Base-by-base conservation (phyloP, 2,329 filamentous ascomycete genomes). In the Diplodia corticola region DNA sequence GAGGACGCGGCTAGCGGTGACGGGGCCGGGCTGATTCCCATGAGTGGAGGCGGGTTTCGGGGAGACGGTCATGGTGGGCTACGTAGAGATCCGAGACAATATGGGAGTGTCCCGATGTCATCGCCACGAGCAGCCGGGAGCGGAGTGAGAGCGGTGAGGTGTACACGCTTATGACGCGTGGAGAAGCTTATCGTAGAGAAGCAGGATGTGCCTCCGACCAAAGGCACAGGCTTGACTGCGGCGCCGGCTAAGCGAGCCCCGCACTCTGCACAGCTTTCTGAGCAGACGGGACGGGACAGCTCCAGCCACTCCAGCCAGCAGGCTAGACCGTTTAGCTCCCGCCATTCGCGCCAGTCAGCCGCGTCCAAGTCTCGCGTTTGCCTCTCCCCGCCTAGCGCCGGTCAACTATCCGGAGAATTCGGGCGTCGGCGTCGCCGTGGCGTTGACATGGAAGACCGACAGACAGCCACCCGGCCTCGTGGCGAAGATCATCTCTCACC, bases 271-370 rank as follows among this genome's bases (percentile, higher is more conserved):
- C 9, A 35, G 20, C 20, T 5, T 7, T 3, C 5, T 6, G 4
- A n/a, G n/a, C 33, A 35, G 24, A 40, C 37, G 35, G 20, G 35
- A 40, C 40, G 53, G 53, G 40, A 35, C 33, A 40, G 40, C 53
- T 40, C 24, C 30, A 33, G 53, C 24, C 22, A 15, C 35, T 40
- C 24, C 30, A 33, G 53, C 24, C 22, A 15, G 22, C n/a, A 24
- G 37, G 24, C 54, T n/a, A 15, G 53, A 20, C 53, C 6, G 33
- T 15, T 48, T 60, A 48, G 55, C n/a, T 60, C 40, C 55, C 55
- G 55, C 55, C 24, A 7, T 26, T 48, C 55, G 37, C 55, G 55
- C 55, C 24, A 46, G 12, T 40, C 37, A n/a, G 54, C 55, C 55
- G 55, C 55, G 30, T 22, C 22, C 24, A 48, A 48, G 37, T 13